Base-by-base conservation (phyloP, 2,329 filamentous ascomycete genomes). In the Cladosporium oxysporum region DNA sequence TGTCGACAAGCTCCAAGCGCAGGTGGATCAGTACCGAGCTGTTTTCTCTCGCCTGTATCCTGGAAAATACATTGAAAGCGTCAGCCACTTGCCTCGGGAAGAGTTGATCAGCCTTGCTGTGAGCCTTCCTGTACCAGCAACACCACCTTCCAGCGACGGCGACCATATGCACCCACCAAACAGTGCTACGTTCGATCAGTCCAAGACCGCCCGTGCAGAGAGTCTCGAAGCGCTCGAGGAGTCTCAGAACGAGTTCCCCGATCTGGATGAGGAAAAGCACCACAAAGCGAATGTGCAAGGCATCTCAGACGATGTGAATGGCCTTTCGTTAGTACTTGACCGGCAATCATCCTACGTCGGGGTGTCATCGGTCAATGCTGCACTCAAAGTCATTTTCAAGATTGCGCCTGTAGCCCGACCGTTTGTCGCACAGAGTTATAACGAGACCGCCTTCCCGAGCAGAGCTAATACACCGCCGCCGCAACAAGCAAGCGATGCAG, bases 171-270 rank as follows among this genome's bases (percentile, higher is more conserved):
- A 41, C 37, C 58, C 49, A 23, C 58, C 65, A 57, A 58, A 33
- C 3, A n/a, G 31, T n/a, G 18, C 28, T 18, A 14, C 21, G 3
- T 64, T 23, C 23, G 55, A 62, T 18, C 66, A 77, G 71, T 72
- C 72, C 28, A 78, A 71, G 14, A 81, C 83, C 23, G 84, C 84
- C 65, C 83, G 83, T 57, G 77, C 77, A 21, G 82, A 84, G 10
- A 85, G 83, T 64, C 78, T 87, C 5, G 84, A 86, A 68, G 82
- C 83, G 53, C 82, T 93, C 16, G 90, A 93, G 74, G 88, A 90
- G 71, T 88, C 92, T 71, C 61, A 63, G 49, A 57, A 63, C 33
- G 61, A 63, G 7, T 60, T 65, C n/a, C 90, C 90, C 0, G 82
- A 83, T 26, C 82, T 85, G 57, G 90, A 92, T 67, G 90, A 92